Evolutionary conservation across 2,329 filamentous ascomycete genomes (phyloP).

Genomic region (Coniochaeta ligniaria): DNA sequence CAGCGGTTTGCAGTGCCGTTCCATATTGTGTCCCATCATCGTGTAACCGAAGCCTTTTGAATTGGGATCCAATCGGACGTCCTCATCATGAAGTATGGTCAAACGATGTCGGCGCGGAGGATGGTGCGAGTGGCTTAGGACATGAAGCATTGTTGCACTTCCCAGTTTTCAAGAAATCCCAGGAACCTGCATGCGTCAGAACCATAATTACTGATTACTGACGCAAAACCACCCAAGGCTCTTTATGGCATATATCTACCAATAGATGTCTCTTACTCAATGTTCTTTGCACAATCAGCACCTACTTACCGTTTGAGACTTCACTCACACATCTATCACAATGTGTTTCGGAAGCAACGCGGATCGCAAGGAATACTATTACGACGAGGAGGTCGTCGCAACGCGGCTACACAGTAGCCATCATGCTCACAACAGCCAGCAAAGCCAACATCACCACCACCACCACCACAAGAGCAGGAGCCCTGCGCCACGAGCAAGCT

Average conservation of each 20-base stretch:
- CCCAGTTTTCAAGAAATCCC: background rate
- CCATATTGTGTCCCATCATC: background rate
- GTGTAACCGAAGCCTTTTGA: background rate
- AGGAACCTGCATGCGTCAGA: background rate
- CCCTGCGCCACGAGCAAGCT: conserved; percentile 22
- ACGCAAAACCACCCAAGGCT: too few species aligned
- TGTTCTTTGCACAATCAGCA: background rate
- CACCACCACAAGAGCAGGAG: conserved; percentile 4
- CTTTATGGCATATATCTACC: too few species aligned
- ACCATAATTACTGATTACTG: too few species aligned
- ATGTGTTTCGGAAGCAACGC: background rate
- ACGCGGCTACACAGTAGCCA: background rate
- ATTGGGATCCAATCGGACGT: background rate
- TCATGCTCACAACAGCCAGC: conserved; percentile 7
- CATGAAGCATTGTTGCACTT: too few species aligned
- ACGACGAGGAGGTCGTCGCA: background rate
- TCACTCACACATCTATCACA: background rate
- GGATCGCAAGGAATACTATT: background rate
- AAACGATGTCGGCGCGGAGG: too few species aligned
- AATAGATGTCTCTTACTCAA: too few species aligned
- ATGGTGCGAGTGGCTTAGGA: background rate
- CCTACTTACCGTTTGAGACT: background rate
- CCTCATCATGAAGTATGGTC: background rate
- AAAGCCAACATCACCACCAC: conserved; percentile 7
- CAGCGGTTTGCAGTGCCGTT: background rate